Evolutionary conservation across 2,329 filamentous ascomycete genomes (phyloP).

Genomic region (Calonectria honghensis): DNA sequence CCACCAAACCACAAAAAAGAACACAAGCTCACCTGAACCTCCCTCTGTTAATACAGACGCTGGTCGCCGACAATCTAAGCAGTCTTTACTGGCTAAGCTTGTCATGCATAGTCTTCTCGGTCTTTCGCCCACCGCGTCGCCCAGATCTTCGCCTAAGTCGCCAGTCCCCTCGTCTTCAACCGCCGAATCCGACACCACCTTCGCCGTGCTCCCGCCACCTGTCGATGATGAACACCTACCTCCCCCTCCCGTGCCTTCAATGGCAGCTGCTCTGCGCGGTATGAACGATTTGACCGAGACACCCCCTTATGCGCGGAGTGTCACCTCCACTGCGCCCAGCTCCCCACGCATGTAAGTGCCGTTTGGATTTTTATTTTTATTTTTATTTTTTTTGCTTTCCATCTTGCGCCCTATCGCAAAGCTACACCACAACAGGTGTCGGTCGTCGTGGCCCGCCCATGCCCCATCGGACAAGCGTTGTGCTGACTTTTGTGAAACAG

Average conservation of each 20-base stretch:
- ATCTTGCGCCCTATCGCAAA: constrained; percentile 43
- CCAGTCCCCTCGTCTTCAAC: constrained; percentile 56
- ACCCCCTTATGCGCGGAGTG: constrained; percentile 74
- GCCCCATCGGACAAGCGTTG: constrained; percentile 41
- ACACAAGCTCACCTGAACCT: constrained; percentile 43
- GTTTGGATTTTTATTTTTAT: constrained; percentile 12
- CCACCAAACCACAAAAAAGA: constrained; percentile 31
- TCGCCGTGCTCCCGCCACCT: constrained; percentile 60
- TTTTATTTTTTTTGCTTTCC: constrained; percentile 34
- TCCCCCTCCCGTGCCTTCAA: constrained; percentile 58
- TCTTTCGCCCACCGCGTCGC: constrained; percentile 55
- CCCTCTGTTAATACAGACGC: constrained; percentile 51
- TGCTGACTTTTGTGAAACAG: constrained; percentile 64
- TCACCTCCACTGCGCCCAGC: constrained; percentile 74
- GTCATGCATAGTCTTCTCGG: constrained; percentile 67
- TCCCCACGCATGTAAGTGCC: constrained; percentile 75
- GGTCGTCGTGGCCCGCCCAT: constrained; percentile 48
- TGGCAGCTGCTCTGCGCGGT: constrained; percentile 65
- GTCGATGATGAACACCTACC: constrained; percentile 57
- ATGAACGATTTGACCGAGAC: constrained; percentile 70
- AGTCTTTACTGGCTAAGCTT: constrained; percentile 65
- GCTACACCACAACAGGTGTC: constrained; percentile 48
- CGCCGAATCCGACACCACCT: constrained; percentile 58
- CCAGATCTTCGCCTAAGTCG: constrained; percentile 55
- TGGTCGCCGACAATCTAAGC: constrained; percentile 62